Base-by-base conservation (phyloP, 1,139 yeast genomes). In the Scheffersomyces segobiensis region DNA sequence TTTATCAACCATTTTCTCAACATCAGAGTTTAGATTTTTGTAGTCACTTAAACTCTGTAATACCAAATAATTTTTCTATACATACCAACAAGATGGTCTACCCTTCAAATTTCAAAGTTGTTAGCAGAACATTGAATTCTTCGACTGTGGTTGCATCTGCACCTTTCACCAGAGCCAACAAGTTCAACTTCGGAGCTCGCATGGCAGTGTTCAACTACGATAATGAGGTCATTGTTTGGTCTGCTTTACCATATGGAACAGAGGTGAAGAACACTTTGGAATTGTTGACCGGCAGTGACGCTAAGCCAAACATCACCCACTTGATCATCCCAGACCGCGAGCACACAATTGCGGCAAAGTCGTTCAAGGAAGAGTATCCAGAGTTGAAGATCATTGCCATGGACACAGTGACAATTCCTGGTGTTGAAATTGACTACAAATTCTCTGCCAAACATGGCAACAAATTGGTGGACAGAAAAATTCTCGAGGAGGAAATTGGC, bases 231-330 rank as follows among this genome's bases (percentile, higher is more conserved):
- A 71, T 85, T 10, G 82, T 88, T 8, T 85, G 87, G 82, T 82
- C 87, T 3, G 87, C 91, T 0, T 78, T 87, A 53, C 92, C 92
- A 0, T 83, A 79, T 65, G 84, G 86, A 0, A 75, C 78, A 5
- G 77, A 72, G 48, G 82, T 83, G 5, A 68, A 78, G 46, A 72
- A 74, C 42, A 74, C 79, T 1, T 66, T 85, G 49, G 67, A 77
- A 52, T 66, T 75, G 26, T 71, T 78, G 52, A 69, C 76, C 0
- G 79, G 76, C 1, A 42, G 52, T 20, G 47, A 48, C 39, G 60
- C 69, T 73, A 10, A 56, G 63, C 24, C 72, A 52, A 74, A 73
- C 22, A 74, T 82, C 22, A 70, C 78, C 1, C 78, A 83, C 61
- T 71, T 83, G 54, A 72, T 85, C 49, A 72, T 85, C 52, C 88